Evolutionary conservation across 768 basidiomycete species (phyloP), one percentile per base, ranked within the genome.

Genomic region (Mycena filopes): DNA sequence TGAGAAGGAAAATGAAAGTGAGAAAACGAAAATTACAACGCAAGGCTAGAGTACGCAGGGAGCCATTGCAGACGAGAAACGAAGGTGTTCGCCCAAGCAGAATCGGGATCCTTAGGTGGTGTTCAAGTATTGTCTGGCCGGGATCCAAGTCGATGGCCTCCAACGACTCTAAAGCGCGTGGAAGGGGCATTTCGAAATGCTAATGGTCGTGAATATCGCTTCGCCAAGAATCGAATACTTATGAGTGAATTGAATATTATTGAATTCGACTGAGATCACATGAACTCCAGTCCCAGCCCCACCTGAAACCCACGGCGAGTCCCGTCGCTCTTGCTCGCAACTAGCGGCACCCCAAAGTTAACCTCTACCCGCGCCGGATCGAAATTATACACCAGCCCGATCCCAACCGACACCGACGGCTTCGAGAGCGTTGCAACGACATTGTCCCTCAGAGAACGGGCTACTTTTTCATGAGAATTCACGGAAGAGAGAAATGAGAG

Each of bases 361-460:
- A 94, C 81, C 76, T 98, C 96, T 28, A 95, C 83, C n/a, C 96
- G 84, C 21, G 94, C 83, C 6, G 93, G 91, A 64, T 94, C 91
- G 68, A 95, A 89, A 38, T 88, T 83, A 73, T 95, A 96, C 33
- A 96, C 85, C 18, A 98, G 78, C 4, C 95, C 96, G 15, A 95
- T 71, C 9, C 95, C 95, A 1, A 86, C 92, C 3, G 92, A 92
- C 49, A 96, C 78, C 0, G 92, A 92, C 0, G 95, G 92, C 46
- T 77, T 78, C 3, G 78, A 70, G 21, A 91, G 69, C 29, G 82
- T 77, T 26, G 72, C 69, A 12, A 74, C 68, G 28, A 90, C 57
- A 47, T 78, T 84, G 23, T 83, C 78, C 33, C 68, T 41, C 8
- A 86, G 70, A 9, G 80, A 67, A 68, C 76, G 76, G 42, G 75